These are phyloP conservation scores for Bondarzewia mesenterica DNA, from an alignment of 1,284 basidiomycete species.

Conservation along the genomic window DNA sequence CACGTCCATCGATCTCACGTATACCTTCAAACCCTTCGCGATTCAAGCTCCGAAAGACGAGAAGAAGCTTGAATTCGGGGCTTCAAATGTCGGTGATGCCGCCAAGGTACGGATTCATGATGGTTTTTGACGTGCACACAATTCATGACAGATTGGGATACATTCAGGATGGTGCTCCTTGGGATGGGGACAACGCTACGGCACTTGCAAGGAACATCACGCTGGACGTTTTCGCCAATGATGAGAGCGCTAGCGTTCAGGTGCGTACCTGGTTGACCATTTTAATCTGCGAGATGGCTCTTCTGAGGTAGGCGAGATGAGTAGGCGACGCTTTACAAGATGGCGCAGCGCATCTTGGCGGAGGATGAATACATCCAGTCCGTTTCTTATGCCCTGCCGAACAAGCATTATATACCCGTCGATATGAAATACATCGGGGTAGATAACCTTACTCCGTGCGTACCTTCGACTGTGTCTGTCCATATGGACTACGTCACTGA, in stretches of 20 bases:
- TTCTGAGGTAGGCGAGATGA: no score
- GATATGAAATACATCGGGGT: slow-evolving; percentile 61
- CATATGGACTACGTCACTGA: neutral
- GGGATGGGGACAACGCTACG: slow-evolving; percentile 55
- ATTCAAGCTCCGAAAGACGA: slow-evolving; percentile 40
- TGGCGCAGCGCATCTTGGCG: slow-evolving; percentile 67
- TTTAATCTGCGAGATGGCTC: no score
- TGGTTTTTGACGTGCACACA: neutral
- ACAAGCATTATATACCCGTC: slow-evolving; percentile 89
- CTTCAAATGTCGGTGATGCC: slow-evolving; percentile 8
- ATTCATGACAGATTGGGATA: no score
- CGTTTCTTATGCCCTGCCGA: slow-evolving; percentile 78
- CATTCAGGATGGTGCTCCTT: slow-evolving; percentile 36
- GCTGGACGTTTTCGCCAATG: slow-evolving; percentile 76
- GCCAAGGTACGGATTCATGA: neutral
- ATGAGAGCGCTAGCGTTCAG: slow-evolving; percentile 90
- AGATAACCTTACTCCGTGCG: slow-evolving; percentile 45
- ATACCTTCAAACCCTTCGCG: slow-evolving; percentile 48
- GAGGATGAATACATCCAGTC: slow-evolving; percentile 55
- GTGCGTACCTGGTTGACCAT: slow-evolving; percentile 29
- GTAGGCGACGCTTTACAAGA: slow-evolving; percentile 87
- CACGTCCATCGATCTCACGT: slow-evolving; percentile 71
- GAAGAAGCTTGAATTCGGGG: slow-evolving; percentile 36
- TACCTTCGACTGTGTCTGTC: neutral
- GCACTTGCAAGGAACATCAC: slow-evolving; percentile 57